A percentile compares a stretch with the other conserved stretches of the same genome.
Conservation (phyloP, 2,329 filamentous ascomycete species). For the Chaetomiaceae sp. region DNA sequence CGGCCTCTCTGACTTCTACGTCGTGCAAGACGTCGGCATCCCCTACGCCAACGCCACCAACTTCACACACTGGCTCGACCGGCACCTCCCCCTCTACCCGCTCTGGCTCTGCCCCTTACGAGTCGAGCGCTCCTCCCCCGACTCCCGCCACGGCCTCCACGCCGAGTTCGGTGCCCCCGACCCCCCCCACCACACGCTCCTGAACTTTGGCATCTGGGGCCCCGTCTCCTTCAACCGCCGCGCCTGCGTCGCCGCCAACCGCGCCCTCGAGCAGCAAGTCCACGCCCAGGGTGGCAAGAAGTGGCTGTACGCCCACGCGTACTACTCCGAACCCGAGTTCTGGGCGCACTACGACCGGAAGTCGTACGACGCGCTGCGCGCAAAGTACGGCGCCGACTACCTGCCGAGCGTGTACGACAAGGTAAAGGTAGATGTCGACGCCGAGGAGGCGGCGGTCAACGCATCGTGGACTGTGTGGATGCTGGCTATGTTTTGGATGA, state of each 20-base stretch:
- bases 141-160: slow-evolving; percentile 45
- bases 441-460: background rate
- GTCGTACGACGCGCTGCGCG: background rate
- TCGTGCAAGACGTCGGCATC: slow-evolving; percentile 3
- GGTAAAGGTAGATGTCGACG: slow-evolving; percentile 24
- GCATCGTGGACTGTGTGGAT: slow-evolving; percentile 34
- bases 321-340: slow-evolving; percentile 5
- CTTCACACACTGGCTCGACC: background rate
- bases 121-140: slow-evolving; percentile 21
- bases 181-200: background rate
- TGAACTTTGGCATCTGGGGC: slow-evolving; percentile 6
- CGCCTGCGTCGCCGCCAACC: background rate
- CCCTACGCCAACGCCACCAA: background rate
- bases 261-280: background rate
- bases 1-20: slow-evolving; percentile 45
- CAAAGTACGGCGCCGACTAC: background rate
- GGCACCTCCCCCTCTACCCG: background rate
- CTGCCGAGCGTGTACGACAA: slow-evolving; percentile 8
- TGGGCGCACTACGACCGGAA: background rate
- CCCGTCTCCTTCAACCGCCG: background rate
- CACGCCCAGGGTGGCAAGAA: background rate
- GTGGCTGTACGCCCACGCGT: background rate
- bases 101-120: slow-evolving; percentile 3
- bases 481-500: slow-evolving; percentile 30
- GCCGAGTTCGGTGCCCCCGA: slow-evolving; percentile 36